Conservation (phyloP, 2,329 filamentous ascomycete genomes). For the Fusarium multiceps region DNA sequence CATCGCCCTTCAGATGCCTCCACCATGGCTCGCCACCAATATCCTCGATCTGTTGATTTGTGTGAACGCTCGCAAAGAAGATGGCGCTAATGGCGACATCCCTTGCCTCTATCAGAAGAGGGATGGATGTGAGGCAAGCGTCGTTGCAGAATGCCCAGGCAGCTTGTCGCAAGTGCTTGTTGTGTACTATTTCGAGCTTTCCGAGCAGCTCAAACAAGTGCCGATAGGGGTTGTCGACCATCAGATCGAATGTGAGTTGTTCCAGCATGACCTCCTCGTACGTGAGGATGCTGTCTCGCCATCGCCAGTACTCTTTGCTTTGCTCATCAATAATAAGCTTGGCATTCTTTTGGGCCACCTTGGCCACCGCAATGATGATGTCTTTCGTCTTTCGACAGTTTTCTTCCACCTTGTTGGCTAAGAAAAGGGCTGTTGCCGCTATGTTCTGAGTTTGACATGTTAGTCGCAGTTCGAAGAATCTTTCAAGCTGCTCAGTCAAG, state of each 20-base stretch:
- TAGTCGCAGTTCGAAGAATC: conserved; percentile 15
- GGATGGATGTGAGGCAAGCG: conserved; percentile 84
- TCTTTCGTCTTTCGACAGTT: conserved; percentile 97
- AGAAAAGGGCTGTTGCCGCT: conserved; percentile 89
- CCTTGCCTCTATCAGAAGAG: conserved; percentile 80
- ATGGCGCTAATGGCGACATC: conserved; percentile 88
- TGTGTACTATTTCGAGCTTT: conserved; percentile 77
- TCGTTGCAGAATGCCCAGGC: conserved; percentile 97
- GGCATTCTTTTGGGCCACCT: conserved; percentile 93
- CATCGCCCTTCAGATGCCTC: conserved; percentile 78
- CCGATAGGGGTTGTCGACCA: conserved; percentile 88
- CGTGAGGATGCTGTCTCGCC: conserved; percentile 92
- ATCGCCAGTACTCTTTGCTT: conserved; percentile 97
- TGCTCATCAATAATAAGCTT: conserved; percentile 94
- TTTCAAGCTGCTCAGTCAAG: background rate
- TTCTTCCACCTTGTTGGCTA: conserved; percentile 97
- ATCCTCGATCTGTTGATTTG: conserved; percentile 80
- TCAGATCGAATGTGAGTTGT: conserved; percentile 91
- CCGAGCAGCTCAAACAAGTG: conserved; percentile 84
- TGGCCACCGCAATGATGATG: conserved; percentile 91
- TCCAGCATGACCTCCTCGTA: conserved; percentile 95
- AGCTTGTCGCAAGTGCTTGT: conserved; percentile 84
- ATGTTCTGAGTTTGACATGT: conserved; percentile 67
- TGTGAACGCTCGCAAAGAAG: conserved; percentile 85
- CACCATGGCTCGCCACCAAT: conserved; percentile 86